Evolutionary conservation across 2,329 filamentous ascomycete genomes (phyloP), one percentile per base, ranked within the genome.

Genomic region (Pestalotiopsis sp.): DNA sequence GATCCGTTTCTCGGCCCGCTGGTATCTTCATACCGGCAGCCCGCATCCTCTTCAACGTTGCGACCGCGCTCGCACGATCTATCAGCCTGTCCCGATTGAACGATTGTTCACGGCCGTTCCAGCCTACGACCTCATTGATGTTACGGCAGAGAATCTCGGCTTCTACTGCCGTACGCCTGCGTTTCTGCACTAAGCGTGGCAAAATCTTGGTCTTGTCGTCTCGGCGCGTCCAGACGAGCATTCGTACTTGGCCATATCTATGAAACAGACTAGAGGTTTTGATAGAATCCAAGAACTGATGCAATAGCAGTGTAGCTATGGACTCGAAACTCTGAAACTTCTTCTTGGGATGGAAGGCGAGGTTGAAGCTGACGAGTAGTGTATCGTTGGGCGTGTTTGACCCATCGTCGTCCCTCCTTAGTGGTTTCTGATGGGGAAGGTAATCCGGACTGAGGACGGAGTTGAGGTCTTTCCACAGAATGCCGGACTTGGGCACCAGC

Each of bases 201-300:
- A 97, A 69, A 1, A 93, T 72, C 1, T 78, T 70, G 6, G 79
- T 74, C 71, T 89, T 89, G 67, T 93, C 91, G 0, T 87, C 82
- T 58, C 90, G 83, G 1, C 87, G 85, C 3, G 90, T 75, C 90
- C 94, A 95, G 52, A 95, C 77, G 1, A 98, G 85, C 83, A 95
- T 91, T 63, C 94, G 90, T 3, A 97, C 90, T 20, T 91, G 86
- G 3, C 95, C 95, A 76, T 94, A 95, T 36, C 84, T 83, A 73
- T 97, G 92, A 73, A 97, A 88, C 0, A 91, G 83, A 0, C 83
- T 79, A 64, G 88, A 84, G 2, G 84, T 81, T 70, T 88, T 85
- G 67, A 92, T 87, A 64, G 86, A 84, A 58, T 80, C 82, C 72
- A 91, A 82, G 68, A 93, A 86, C 75, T 92, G 89, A 75, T 88